Base-by-base conservation (phyloP, 2,329 filamentous ascomycete species). In the Colletotrichum lupini region DNA sequence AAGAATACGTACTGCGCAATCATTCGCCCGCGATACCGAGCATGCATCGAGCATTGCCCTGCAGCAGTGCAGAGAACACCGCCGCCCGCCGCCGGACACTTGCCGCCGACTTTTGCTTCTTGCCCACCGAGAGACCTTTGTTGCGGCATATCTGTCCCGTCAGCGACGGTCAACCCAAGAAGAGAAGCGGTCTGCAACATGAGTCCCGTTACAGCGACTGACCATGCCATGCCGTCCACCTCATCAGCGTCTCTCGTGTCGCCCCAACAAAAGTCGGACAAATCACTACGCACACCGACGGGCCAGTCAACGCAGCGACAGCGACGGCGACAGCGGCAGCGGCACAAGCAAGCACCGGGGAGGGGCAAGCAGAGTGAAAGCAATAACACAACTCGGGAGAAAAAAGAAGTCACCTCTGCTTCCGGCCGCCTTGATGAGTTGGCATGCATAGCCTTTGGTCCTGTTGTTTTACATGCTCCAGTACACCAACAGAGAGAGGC, bases 401-500 rank as follows among this genome's bases (percentile, higher is more conserved):
- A 11, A 24, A 46, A 6, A 30, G 57, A 57, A 67, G 28, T 65
- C 42, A 49, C 52, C 30, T 72, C 72, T 72, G 61, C 58, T 53
- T 63, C 37, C 62, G 59, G 66, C 67, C 67, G 70, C 60, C 59
- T 57, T 37, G 68, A 74, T 74, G 72, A 72, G 72, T 42, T 74
- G 72, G 68, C 72, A 74, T 74, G 72, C 72, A 74, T 74, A 72
- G 68, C 57, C 68, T 72, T 74, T 62, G 61, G 67, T 16, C 55
- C 70, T 70, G 60, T 56, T 65, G 61, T 70, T 70, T 73, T 71
- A 71, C 67, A 60, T 60, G 46, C 55, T 71, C 46, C 62, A 55
- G 37, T 56, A 63, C 68, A 32, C 63, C 62, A 11, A 62, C 22
- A 16, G 19, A 16, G 30, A 16, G 30, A 37, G 30, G 60, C 24